Conservation (phyloP, 169 alveolate species). For the Eimeria praecox region DNA sequence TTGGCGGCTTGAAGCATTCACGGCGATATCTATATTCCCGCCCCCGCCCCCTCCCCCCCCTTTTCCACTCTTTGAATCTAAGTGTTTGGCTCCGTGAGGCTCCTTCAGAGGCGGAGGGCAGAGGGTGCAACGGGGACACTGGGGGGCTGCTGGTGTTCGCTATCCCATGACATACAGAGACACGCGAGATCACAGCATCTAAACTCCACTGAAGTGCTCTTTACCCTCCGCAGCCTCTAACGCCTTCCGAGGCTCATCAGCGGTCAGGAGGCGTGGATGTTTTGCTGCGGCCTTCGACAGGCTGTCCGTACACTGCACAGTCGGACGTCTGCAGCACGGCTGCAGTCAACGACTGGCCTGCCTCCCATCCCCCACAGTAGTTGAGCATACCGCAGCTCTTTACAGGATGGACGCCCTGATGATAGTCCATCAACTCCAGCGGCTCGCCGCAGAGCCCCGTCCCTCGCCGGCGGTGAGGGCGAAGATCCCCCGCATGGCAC, state of each 20-base stretch:
- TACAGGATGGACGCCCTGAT: conserved; percentile 75
- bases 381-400: neutral
- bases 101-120: conserved; percentile 35
- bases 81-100: neutral
- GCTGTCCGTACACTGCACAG: neutral
- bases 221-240: neutral
- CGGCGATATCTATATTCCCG: too few species aligned
- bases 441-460: conserved; percentile 76
- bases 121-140: conserved; percentile 18
- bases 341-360: neutral
- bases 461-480: conserved; percentile 79
- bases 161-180: neutral
- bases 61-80: neutral
- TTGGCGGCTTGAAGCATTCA: neutral
- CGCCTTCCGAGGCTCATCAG: neutral
- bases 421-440: conserved; percentile 81
- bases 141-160: conserved; percentile 40
- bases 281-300: neutral
- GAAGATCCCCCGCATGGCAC: conserved; percentile 75
- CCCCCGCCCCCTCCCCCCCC: too few species aligned
- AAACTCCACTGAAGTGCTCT: neutral
- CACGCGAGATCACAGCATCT: neutral
- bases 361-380: neutral
- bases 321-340: neutral
- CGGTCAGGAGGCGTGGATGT: neutral